Evolutionary conservation across 805 yeast genomes (phyloP), one percentile per base, ranked within the genome.

Genomic region (Hanseniaspora guilliermondii): DNA sequence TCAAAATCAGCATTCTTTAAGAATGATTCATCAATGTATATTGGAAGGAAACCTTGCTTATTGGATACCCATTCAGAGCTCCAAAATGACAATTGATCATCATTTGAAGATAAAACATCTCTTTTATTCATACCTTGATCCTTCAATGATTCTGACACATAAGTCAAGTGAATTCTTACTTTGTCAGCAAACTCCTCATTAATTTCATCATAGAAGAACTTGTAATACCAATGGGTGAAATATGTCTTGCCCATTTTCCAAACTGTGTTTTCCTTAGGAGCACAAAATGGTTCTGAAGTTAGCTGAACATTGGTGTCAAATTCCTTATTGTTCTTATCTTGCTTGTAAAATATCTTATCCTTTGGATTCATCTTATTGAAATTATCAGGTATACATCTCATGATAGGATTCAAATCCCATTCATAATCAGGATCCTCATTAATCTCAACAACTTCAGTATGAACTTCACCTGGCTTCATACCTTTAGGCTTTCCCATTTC

Each of bases 311-410:
- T 52, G 16, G 39, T 44, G 7, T 44, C 49, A 44, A 44, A 42
- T 8, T 52, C 55, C 22, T 52, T 52, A 24, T 52, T 52, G 57
- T 72, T 73, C 24, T 52, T 52, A n/a, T 52, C 55, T 32, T 52
- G 55, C 24, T 52, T 52, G 38, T 52, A 52, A 11, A 17, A 21
- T n/a, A 52, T 37, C 22, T 21, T 39, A 53, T 71, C 68, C 60
- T 79, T 79, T 32, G 80, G 82, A 37, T 72, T 56, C 8, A 89
- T 91, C 63, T 81, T 83, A 60, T 73, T 76, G 62, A 70, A 74
- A 47, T 76, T 68, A 53, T 83, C 83, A 2, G 96, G 96, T 4
- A 88, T 85, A 69, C 96, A 87, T 68, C 96, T 76, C 62, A 86
- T 76, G 48, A 87, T 66, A 0, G 96, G 96, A 63, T 82, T 85